Evolutionary conservation across 2,329 filamentous ascomycete genomes (phyloP), one percentile per base, ranked within the genome.

Genomic region (Hypomyces rosellus): DNA sequence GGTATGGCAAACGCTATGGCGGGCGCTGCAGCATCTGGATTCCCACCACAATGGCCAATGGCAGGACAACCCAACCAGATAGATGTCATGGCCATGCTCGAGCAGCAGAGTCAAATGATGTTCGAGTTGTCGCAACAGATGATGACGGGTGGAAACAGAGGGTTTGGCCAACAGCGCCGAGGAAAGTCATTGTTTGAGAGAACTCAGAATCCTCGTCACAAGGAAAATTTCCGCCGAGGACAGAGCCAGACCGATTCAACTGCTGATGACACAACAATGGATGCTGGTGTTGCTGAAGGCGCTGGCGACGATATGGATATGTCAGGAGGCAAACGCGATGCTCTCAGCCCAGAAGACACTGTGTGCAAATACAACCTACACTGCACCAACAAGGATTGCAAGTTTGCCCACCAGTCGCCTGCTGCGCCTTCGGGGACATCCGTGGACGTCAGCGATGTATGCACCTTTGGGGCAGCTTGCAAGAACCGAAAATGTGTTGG

Each of bases 401-500:
- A 85, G 57, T 99, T 89, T 66, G 93, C 89, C 15, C 93, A 99
- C 63, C 92, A 96, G 71, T 96, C 91, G 14, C 90, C 93, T 2
- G 90, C 88, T 2, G 91, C 92, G 33, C 86, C 89, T 3, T 85
- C 86, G 2, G 88, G 86, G 25, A 81, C 80, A 2, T 78, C 84
- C 0, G 76, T 97, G 51, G 93, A 97, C 66, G 77, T 91, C 58
- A 81, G 77, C 52, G 89, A 95, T 61, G 76, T 79, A 15, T 99
- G 93, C 73, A 80, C 80, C 15, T 97, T 88, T 61, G 92, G 90
- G 16, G 89, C 84, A 2, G 90, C 90, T 8, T 99, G 93, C 81
- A 95, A 93, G 72, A 99, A 97, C 75, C 80, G 82, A 62, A 97
- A 97, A 72, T 99, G 93, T 64, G 88, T 87, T 8, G 91, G 81